A percentile compares a stretch with the other conserved stretches of the same genome.
These are phyloP conservation scores for Exserohilum rostratum DNA, from an alignment of 2,329 filamentous ascomycete species.

Conservation along the genomic window DNA sequence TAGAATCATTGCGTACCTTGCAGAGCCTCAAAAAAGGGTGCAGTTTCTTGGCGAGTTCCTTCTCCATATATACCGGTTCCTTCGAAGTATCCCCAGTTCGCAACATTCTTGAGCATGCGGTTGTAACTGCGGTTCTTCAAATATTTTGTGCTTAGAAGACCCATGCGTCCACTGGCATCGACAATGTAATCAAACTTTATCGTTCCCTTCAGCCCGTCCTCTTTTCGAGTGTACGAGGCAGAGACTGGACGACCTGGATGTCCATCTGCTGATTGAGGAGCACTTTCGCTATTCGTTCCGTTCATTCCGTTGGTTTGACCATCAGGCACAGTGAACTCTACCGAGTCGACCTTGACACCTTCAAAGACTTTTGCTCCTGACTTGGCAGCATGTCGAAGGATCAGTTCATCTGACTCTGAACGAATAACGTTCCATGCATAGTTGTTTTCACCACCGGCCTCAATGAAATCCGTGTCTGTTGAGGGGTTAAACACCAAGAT, in stretches of 20 bases:
- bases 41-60: constrained; percentile 49
- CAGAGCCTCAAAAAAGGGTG: constrained; percentile 53
- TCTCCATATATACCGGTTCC: constrained; percentile 40
- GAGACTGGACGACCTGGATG: too few relatives aligned
- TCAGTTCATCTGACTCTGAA: constrained; percentile 37
- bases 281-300: not conserved
- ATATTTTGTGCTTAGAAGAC: constrained; percentile 56
- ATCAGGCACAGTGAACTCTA: not conserved
- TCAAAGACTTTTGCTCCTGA: constrained; percentile 26
- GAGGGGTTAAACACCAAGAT: too few relatives aligned
- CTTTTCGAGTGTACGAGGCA: too few relatives aligned
- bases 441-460: constrained; percentile 19
- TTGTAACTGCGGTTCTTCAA: constrained; percentile 57
- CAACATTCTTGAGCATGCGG: constrained; percentile 57
- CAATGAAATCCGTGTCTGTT: constrained; percentile 35
- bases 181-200: not conserved
- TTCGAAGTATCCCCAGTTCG: constrained; percentile 59
- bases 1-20: too few relatives aligned
- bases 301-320: not conserved
- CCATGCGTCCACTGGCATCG: not conserved
- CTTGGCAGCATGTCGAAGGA: constrained; percentile 36
- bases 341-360: not conserved
- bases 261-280: too few relatives aligned
- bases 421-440: constrained; percentile 40
- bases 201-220: too few relatives aligned